Evolutionary conservation across 192 early-diverging fungal species (phyloP), one percentile per base, ranked within the genome.

Genomic region (Rhizophagus sp.): DNA sequence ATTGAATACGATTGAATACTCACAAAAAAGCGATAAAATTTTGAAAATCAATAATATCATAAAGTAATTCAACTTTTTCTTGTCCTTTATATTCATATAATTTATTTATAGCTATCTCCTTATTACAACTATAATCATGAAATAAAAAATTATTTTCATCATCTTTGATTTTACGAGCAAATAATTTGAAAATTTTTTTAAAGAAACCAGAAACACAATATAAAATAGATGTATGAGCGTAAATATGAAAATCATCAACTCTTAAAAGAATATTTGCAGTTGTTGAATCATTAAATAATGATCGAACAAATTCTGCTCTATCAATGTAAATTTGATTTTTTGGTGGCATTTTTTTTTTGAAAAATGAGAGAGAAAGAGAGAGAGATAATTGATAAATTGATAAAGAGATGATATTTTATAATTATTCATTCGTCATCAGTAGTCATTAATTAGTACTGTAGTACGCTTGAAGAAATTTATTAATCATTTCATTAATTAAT

Each of bases 71-170:
- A 44, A n/a, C n/a, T 44, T 70, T 22, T 44, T 33, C 34, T 10
- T 70, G 34, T 3, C 68, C 68, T 24, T 70, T 70, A 70, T 70
- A 70, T 70, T 70, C 34, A 47, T 70, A 1, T 9, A 70, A 70
- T 44, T n/a, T 70, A 5, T 19, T 44, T 24, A 44, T 44, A 17
- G 34, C 33, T 5, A 44, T 70, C 0, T 24, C 39, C 44, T 47
- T 70, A 33, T n/a, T 44, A 24, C 68, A 70, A n/a, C 41, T 70
- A 41, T 70, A 70, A 70, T 44, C 68, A 41, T 70, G 68, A 66
- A 70, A 70, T 10, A 70, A 44, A 5, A 44, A 44, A 22, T 41
- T 39, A 66, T 13, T 27, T 12, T 3, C 22, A 0, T 30, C 15
- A 0, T 25, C 27, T 7, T 65, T 11, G 9, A 27, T 27, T 33